These are phyloP conservation scores for Eucalyptus regnans DNA, from an alignment of 345 rosid species.

Conservation along the genomic window DNA sequence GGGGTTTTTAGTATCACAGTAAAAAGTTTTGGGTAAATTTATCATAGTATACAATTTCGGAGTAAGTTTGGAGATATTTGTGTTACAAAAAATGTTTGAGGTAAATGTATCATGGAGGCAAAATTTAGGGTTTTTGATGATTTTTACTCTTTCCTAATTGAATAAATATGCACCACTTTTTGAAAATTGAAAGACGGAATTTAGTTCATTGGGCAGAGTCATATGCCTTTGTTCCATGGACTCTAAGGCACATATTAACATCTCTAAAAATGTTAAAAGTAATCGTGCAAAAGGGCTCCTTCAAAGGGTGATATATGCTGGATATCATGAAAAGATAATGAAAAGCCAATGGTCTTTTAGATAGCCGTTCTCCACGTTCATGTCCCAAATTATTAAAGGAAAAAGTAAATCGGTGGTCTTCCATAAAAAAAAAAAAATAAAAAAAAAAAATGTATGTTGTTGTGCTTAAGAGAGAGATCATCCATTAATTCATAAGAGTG, in stretches of 20 bases:
- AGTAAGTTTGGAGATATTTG: too few species aligned
- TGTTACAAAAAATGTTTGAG: too few species aligned
- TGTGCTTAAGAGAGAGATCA: neutral
- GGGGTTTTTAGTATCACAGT: rapidly evolving
- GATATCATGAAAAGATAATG: neutral
- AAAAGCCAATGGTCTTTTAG: too few species aligned
- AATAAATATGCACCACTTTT: rapidly evolving
- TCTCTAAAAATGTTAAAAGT: neutral
- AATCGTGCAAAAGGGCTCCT: neutral
- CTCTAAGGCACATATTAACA: neutral
- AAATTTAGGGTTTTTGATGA: too few species aligned
- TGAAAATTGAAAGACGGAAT: neutral
- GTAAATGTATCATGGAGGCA: rapidly evolving
- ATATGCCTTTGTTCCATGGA: neutral
- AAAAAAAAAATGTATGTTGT: too few species aligned
- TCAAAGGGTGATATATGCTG: neutral
- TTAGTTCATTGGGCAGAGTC: neutral
- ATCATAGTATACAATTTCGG: too few species aligned
- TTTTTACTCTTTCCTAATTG: too few species aligned
- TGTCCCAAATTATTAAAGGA: too few species aligned
- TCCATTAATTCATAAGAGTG: neutral
- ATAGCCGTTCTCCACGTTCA: too few species aligned
- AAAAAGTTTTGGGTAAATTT: rapidly evolving
- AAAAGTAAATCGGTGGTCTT: neutral
- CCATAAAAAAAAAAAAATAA: too few species aligned